Base-by-base conservation (phyloP, 1,139 yeast genomes). In the Scheffersomyces lignicola region DNA sequence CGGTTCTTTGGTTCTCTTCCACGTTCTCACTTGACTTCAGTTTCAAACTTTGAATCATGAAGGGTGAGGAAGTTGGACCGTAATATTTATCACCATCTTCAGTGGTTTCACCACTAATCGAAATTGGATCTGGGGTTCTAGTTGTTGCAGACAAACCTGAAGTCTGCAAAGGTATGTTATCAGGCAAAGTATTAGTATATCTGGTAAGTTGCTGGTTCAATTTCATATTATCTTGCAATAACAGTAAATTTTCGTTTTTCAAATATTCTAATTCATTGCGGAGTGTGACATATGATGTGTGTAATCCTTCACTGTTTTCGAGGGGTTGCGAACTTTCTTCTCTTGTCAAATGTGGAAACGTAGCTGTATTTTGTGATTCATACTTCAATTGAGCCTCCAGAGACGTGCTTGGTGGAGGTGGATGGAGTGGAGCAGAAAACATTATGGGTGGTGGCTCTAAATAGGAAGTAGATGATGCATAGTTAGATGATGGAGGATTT, bases 21-120 rank as follows among this genome's bases (percentile, higher is more conserved):
- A 12, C 54, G 34, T 46, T 42, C 31, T 53, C 23, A 24, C 15
- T 24, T n/a, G n/a, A n/a, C n/a, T n/a, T n/a, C 45, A 36, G 47
- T 34, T 47, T 58, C 47, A 51, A 51, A 27, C 56, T 46, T 33
- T 66, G 67, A 26, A 73, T 66, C 77, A 73, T 73, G 44, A 56
- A 72, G 24, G 56, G 52, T 2, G 74, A 62, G n/a, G 74, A 66
- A 40, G 66, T 73, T 1, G 79, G 78, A 0, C 78, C 78, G 45
- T 71, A 73, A 42, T 66, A 73, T 40, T 69, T 70, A 18, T 62
- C 62, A 13, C 72, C 71, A 17, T 47, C 37, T 35, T 58, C 61
- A 23, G 54, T 51, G 3, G 59, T 49, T 38, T 58, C 59, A 14
- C 60, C 60, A 17, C 45, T 36, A 1, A 49, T 40, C 7, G 31